These are phyloP conservation scores for Diaporthe ampelina DNA, from an alignment of 2,329 filamentous ascomycete species.

Conservation along the genomic window DNA sequence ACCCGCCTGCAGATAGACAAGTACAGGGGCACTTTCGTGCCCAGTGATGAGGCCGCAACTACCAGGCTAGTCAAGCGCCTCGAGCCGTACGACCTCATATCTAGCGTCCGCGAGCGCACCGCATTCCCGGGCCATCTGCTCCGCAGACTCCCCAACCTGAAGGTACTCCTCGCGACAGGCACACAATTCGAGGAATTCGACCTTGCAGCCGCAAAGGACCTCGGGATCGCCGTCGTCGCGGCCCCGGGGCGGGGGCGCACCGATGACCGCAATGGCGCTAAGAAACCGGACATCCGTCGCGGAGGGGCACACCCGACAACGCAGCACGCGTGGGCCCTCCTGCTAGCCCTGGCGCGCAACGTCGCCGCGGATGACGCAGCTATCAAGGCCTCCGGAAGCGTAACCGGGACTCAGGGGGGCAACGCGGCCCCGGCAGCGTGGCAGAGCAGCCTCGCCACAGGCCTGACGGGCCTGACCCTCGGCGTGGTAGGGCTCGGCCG, in stretches of 20 bases:
- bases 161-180: slow-evolving; percentile 73
- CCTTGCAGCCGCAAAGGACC: slow-evolving; percentile 62
- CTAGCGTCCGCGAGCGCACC: slow-evolving; percentile 76
- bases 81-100: slow-evolving; percentile 68
- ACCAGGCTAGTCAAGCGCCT: slow-evolving; percentile 64
- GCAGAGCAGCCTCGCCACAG: slow-evolving; percentile 70
- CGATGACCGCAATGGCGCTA: slow-evolving; percentile 38
- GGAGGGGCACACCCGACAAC: slow-evolving; percentile 62
- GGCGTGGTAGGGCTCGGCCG: slow-evolving; percentile 74
- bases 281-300: slow-evolving; percentile 47
- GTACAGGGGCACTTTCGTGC: slow-evolving; percentile 68
- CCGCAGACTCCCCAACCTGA: slow-evolving; percentile 71
- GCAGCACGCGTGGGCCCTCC: slow-evolving; percentile 69
- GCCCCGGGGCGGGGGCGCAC: slow-evolving; percentile 56
- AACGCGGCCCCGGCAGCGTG: slow-evolving; percentile 52
- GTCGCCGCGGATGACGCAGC: slow-evolving; percentile 70
- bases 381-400: slow-evolving; percentile 59
- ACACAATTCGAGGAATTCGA: slow-evolving; percentile 73
- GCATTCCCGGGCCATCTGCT: slow-evolving; percentile 69
- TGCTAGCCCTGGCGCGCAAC: slow-evolving; percentile 69
- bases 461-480: slow-evolving; percentile 71
- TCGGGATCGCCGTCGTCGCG: slow-evolving; percentile 65
- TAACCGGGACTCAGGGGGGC: too few species aligned
- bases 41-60: slow-evolving; percentile 49
- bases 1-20: slow-evolving; percentile 59